Base-by-base conservation (phyloP, 371 early-diverging fungal genomes). In the Encephalitozoon hellem region DNA sequence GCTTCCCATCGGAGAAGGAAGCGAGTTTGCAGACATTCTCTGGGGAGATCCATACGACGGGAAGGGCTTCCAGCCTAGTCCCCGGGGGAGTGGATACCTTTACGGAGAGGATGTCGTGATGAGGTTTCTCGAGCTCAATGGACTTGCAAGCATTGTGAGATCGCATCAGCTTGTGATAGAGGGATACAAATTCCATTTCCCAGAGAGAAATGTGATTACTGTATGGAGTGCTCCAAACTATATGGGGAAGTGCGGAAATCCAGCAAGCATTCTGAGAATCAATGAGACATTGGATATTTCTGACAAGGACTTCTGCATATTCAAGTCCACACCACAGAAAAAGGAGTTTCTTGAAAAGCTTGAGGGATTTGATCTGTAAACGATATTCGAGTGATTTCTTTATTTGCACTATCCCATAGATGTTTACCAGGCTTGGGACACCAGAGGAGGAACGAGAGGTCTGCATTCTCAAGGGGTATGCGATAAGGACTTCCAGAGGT, bases 211-310 rank as follows among this genome's bases (percentile, higher is more conserved):
- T 43, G 69, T 69, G 28, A 75, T 85, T 0, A 86, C 86, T 70
- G 80, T 86, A 2, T 86, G 85, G 85, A 76, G 80, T 70, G 86
- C 86, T 25, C 86, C 86, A 11, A 77, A 86, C 67, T 86, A 85
- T 75, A 80, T 84, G 69, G 77, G 79, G 47, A 73, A 80, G 47
- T 80, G 77, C 70, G 78, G 74, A 34, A 86, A 86, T 70, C 85
- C 75, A 30, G 86, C 77, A 32, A 74, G 73, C 28, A 67, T 85
- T 52, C 69, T 84, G 6, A 38, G 49, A 18, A 64, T 85, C n/a
- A 76, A 74, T 41, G 67, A 77, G 49, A 77, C 75, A 64, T 47
- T 77, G 32, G 32, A 51, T 25, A 45, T 84, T 41, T 75, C 70
- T 18, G 67, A 67, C 34, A 75, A 78, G 39, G 71, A 64, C 9